Evolutionary conservation across 306 rosid genomes (phyloP).

Genomic region (Cucumis hystrix): DNA sequence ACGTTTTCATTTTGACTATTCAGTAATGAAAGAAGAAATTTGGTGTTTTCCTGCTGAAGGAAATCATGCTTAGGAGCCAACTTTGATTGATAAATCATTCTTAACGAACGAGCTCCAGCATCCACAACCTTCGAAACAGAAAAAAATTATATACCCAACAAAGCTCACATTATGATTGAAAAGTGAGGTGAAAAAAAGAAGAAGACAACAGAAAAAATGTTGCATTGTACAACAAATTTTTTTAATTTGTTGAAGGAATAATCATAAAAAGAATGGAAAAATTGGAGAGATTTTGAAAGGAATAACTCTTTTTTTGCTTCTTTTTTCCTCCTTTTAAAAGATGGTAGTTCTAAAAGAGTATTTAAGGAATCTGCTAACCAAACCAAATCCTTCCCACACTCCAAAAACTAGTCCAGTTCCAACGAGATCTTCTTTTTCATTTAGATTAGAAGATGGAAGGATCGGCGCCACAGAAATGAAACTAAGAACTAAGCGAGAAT

Average conservation of each 20-base stretch:
- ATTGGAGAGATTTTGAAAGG: background rate
- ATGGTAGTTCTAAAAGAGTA: background rate
- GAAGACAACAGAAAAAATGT: background rate
- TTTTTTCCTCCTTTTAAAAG: background rate
- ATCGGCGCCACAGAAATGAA: background rate
- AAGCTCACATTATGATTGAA: background rate
- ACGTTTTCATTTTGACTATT: constrained; percentile 69
- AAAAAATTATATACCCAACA: background rate
- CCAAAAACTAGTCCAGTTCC: background rate
- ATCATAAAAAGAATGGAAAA: background rate
- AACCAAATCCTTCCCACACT: background rate
- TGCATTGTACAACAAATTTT: background rate
- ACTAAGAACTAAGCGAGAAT: background rate
- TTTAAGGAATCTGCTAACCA: background rate
- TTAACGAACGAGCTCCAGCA: constrained; percentile 78
- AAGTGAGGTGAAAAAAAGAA: background rate
- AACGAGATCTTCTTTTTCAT: background rate
- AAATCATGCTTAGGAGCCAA: constrained; percentile 85
- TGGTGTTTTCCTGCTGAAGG: constrained; percentile 37
- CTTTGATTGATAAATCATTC: constrained; percentile 85
- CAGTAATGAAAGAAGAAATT: constrained; percentile 67
- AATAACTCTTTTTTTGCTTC: background rate
- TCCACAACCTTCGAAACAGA: constrained; percentile 55
- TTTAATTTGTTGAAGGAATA: background rate
- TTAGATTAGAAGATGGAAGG: background rate